Evolutionary conservation across 2,329 filamentous ascomycete genomes (phyloP), one percentile per base, ranked within the genome.

Genomic region (Penicillium concentricum): DNA sequence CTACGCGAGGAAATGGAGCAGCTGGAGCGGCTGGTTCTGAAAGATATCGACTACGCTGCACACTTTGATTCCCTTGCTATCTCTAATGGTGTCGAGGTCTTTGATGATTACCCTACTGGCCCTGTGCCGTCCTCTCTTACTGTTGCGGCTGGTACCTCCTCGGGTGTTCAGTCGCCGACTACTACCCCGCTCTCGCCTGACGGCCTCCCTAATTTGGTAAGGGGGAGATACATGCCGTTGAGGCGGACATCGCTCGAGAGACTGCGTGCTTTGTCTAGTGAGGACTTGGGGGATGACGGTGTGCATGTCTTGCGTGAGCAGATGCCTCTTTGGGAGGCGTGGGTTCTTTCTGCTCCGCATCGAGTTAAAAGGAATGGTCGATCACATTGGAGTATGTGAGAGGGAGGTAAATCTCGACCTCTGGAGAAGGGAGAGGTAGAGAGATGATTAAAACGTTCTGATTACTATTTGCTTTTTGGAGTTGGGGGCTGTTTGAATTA

Each of bases 21-120:
- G 26, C 72, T 89, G 16, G 81, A 87, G 44, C 87, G 84, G 79
- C 79, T 88, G 30, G 84, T 84, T 62, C 72, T 89, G n/a, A 76
- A 83, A 35, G 75, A 83, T 6, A 84, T 87, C 46, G 82, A 84
- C 37, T 88, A 88, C 64, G 80, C 79, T 3, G 76, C 73, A 35
- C 76, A 82, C 50, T 84, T 83, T 57, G 81, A 85, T 57, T 75
- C 78, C 26, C 71, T 67, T 34, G 72, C 62, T 24, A 63, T 58
- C 35, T 57, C 64, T 3, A 58, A 51, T 5, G 60, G 59, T 2
- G 59, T 59, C 2, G 65, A 67, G 32, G 54, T 65, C 3, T 64
- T 61, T 22, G 57, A 66, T 41, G 38, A 48, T 35, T 32, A 53
- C 7, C 39, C 16, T 37, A 15, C 32, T 12, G 37, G 30, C 13